Percentiles rank a stretch among this genome's conserved stretches.
phyloP scores from a whole-genome alignment of 78 protist genomes.

The Dictyostelium purpureum region DNA sequence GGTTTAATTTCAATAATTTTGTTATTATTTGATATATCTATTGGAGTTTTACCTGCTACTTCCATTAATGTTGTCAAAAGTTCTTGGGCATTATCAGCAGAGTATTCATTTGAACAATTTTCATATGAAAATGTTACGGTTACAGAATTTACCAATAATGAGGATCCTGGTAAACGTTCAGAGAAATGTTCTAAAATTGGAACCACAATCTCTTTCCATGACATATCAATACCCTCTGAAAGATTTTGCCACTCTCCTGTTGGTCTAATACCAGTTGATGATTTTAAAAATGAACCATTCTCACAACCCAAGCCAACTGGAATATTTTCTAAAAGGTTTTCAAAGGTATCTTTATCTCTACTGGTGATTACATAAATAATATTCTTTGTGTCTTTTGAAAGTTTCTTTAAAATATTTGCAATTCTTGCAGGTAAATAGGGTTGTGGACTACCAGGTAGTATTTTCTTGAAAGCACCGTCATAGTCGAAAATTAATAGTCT shows the following conservation, averaged over 20 bases:
- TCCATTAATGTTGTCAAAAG: slow-evolving; percentile 28
- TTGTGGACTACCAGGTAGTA: background rate
- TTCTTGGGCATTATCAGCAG: slow-evolving; percentile 37
- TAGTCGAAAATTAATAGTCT: slow-evolving; percentile 49
- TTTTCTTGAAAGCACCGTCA: slow-evolving; percentile 38
- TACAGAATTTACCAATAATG: slow-evolving; percentile 2
- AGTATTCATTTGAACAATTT: slow-evolving; percentile 2
- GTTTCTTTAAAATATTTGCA: slow-evolving; percentile 11
- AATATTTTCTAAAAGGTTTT: slow-evolving; percentile 19
- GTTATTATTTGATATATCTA: slow-evolving; percentile 29
- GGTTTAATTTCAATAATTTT: slow-evolving; percentile 57
- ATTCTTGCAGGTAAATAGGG: slow-evolving; percentile 9
- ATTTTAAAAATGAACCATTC: slow-evolving; percentile 48
- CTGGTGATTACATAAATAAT: slow-evolving; percentile 28
- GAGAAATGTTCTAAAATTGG: slow-evolving; percentile 45
- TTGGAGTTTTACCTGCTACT: slow-evolving; percentile 46
- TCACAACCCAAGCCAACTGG: slow-evolving; percentile 65
- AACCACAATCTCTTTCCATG: slow-evolving; percentile 44
- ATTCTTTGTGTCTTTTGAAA: slow-evolving; percentile 46
- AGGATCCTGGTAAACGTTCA: slow-evolving; percentile 30
- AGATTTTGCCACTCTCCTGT: slow-evolving; percentile 38
- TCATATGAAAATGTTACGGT: slow-evolving; percentile 20
- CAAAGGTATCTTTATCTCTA: slow-evolving; percentile 42
- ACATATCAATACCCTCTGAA: slow-evolving; percentile 28
- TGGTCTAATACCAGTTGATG: slow-evolving; percentile 39